Conservation (phyloP, 169 alveolate species). For the Plasmodium relictum region DNA sequence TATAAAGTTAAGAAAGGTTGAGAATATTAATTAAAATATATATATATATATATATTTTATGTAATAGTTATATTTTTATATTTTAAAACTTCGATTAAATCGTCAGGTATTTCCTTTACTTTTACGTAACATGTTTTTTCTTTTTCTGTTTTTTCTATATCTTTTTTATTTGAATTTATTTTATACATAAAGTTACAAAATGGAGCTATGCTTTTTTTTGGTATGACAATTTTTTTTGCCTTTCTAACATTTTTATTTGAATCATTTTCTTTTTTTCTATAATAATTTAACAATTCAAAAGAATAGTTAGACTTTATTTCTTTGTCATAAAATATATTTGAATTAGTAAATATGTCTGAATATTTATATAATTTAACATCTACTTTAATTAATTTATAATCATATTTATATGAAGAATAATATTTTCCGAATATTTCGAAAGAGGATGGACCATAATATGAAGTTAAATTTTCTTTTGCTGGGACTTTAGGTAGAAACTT, state of each 20-base stretch:
- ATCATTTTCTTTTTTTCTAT: neutral
- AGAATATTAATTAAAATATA: neutral
- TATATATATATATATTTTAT: constrained; percentile 9
- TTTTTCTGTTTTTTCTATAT: neutral
- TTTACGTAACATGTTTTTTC: constrained; percentile 2
- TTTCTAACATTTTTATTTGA: constrained; percentile 14
- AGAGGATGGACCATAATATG: constrained; percentile 59
- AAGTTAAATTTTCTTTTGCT: constrained; percentile 29
- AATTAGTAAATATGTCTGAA: neutral
- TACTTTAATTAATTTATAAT: constrained; percentile 30
- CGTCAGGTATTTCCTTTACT: constrained; percentile 45
- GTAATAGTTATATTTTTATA: constrained; percentile 24
- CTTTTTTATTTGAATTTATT: neutral
- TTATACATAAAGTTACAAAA: neutral
- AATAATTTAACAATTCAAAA: constrained; percentile 1
- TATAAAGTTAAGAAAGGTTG: no score
- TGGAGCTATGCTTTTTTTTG: neutral
- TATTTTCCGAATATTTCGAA: constrained; percentile 50
- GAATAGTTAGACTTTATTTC: neutral
- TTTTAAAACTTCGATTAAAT: constrained; percentile 39
- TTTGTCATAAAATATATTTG: constrained; percentile 3
- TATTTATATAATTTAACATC: constrained; percentile 15
- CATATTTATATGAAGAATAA: constrained; percentile 28
- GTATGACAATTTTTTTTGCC: constrained; percentile 17
- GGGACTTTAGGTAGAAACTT: constrained; percentile 38